These are phyloP conservation scores for Xylaria sp. DNA, from an alignment of 2,329 filamentous ascomycete genomes.

Conservation along the genomic window DNA sequence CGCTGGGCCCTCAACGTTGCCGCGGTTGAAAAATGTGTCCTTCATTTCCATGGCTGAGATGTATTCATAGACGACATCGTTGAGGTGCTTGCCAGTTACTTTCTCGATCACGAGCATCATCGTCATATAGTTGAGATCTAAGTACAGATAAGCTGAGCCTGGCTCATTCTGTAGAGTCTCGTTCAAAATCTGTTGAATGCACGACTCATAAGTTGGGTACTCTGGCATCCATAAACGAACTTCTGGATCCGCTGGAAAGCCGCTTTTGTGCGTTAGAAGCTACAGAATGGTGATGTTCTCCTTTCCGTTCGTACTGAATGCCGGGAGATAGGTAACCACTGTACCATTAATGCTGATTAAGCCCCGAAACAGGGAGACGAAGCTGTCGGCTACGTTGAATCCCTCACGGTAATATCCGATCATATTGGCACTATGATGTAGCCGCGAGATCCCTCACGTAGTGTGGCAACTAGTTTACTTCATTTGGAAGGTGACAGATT, in stretches of 20 bases:
- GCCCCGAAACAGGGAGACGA: background rate
- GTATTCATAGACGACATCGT: conserved; percentile 29
- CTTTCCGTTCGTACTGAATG: conserved; percentile 27
- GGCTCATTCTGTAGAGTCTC: conserved; percentile 24
- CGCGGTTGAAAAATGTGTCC: conserved; percentile 33
- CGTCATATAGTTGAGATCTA: conserved; percentile 30
- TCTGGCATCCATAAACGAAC: conserved; percentile 30
- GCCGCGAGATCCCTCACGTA: background rate
- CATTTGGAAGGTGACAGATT: conserved; percentile 18
- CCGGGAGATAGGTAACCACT: conserved; percentile 26
- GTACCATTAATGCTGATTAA: conserved; percentile 25
- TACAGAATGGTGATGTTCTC: conserved; percentile 29
- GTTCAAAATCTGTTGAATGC: conserved; percentile 24
- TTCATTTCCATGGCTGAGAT: conserved; percentile 32
- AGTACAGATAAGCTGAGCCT: conserved; percentile 28
- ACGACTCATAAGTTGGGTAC: conserved; percentile 32
- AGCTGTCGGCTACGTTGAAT: background rate
- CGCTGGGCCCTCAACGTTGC: conserved; percentile 22
- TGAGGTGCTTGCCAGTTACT: conserved; percentile 22
- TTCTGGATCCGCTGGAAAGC: conserved; percentile 26
- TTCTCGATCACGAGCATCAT: conserved; percentile 33
- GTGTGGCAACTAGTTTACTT: background rate
- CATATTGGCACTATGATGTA: background rate
- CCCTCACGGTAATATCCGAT: background rate
- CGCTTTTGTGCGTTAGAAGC: conserved; percentile 33